Base-by-base conservation (phyloP, 1,284 basidiomycete genomes). In the Phylloporus gajari region DNA sequence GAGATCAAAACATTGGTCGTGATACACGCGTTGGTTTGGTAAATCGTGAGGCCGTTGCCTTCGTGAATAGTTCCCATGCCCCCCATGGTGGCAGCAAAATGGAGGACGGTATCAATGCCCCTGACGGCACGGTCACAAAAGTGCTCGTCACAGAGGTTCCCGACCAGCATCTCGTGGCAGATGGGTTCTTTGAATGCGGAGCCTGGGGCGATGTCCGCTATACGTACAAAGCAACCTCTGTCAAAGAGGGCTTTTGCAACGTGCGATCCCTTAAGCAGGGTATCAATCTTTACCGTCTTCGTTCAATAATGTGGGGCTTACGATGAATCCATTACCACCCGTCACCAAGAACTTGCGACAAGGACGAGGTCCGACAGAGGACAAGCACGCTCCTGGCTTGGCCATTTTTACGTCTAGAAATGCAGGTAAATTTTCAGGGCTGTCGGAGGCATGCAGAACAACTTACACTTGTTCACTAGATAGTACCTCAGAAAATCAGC, bases 11-110 rank as follows among this genome's bases (percentile, higher is more conserved):
- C 67, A 70, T 89, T 88, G 13, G 82, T 67, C 0, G 86, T 88
- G 84, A 91, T 91, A 3, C 71, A 42, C 48, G 88, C 84, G 72
- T 91, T 91, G 53, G 86, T 83, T 11, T 76, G 70, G 74, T 90
- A 91, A 30, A 90, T 88, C 35, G 75, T 73, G 66, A 84, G 80
- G 60, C 89, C 87, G 75, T 91, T 91, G 0, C 76, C 79, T 13
- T 80, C 75, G 74, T 91, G 89, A 51, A 91, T 91, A 0, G 85
- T 85, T 3, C 90, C 88, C 89, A 91, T 91, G 0, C 89, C 89
- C 8, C 89, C 89, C 89, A 90, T 90, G 42, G 84, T 87, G 13
- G 89, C 89, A 7, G 89, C 88, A 74, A 91, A 88, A 76, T 91
- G 89, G 32, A 90, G 80, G 27, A 91, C 84, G 21, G 80, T 83